Conservation (phyloP, 2,329 filamentous ascomycete genomes). For the Cordyceps farinosa region DNA sequence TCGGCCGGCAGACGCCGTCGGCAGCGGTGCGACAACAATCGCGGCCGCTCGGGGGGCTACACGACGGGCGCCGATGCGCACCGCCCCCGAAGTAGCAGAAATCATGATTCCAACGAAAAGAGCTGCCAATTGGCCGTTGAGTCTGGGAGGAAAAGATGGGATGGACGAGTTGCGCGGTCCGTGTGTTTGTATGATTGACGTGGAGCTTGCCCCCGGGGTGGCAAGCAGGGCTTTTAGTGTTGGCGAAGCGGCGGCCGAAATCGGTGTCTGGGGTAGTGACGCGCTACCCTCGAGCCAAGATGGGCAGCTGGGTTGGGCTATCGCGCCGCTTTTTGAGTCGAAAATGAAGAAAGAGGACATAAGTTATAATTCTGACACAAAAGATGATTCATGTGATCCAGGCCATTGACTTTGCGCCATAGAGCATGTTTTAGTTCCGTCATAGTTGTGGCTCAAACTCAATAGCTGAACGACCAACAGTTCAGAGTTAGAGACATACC, state of each 20-base stretch:
- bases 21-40: neutral
- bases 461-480: no score
- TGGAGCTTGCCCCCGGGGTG: neutral
- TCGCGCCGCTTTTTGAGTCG: no score
- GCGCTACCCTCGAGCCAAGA: neutral
- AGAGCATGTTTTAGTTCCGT: no score
- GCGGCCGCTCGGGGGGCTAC: neutral
- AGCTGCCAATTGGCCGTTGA: slow-evolving; percentile 2
- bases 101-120: neutral
- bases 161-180: neutral
- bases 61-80: slow-evolving; percentile 11
- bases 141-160: neutral
- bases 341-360: no score
- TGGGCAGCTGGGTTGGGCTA: neutral
- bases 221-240: neutral
- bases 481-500: no score
- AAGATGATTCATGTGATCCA: no score
- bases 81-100: slow-evolving; percentile 10
- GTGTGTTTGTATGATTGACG: neutral
- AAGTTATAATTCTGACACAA: no score
- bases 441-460: no score
- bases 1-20: neutral
- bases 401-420: no score
- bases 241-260: neutral
- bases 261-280: slow-evolving; percentile 8